These are phyloP conservation scores for Pythium myriotylum DNA, from an alignment of 352 stramenopile genomes.

Conservation along the genomic window DNA sequence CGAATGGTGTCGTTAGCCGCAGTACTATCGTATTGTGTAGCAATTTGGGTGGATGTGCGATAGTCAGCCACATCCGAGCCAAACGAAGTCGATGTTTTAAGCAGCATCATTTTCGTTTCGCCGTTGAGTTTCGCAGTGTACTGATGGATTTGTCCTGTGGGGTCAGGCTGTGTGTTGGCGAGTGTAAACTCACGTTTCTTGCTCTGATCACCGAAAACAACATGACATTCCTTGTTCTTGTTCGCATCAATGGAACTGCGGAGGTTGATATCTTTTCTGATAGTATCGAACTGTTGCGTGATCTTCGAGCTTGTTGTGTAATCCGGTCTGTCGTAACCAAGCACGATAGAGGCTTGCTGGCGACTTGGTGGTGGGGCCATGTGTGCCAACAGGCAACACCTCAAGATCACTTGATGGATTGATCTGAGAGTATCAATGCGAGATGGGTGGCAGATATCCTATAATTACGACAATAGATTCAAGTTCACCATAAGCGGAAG, in stretches of 20 bases:
- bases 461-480: background rate
- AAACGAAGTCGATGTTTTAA: conserved; percentile 60
- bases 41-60: conserved; percentile 65
- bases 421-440: background rate
- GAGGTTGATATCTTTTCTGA: conserved; percentile 4
- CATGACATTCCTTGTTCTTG: conserved; percentile 65
- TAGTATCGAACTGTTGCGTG: conserved; percentile 48
- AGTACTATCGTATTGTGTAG: conserved; percentile 66
- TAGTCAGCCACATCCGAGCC: conserved; percentile 54
- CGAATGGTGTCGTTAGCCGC: conserved; percentile 57
- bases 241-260: conserved; percentile 31
- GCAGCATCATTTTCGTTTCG: conserved; percentile 59
- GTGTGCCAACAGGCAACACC: background rate
- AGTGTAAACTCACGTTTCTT: conserved; percentile 61
- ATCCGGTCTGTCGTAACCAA: conserved; percentile 59
- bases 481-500: background rate
- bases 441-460: background rate
- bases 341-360: conserved; percentile 62
- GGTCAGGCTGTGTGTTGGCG: conserved; percentile 55
- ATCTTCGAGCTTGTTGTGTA: conserved; percentile 51
- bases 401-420: too few species aligned
- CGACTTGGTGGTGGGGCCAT: conserved; percentile 31
- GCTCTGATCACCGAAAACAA: conserved; percentile 65
- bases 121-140: conserved; percentile 57
- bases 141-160: conserved; percentile 66